Percentiles rank a stretch among this genome's conserved stretches.
These are phyloP conservation scores for Avena eriantha DNA, from an alignment of 176 grass and related monocot species.

Conservation along the genomic window DNA sequence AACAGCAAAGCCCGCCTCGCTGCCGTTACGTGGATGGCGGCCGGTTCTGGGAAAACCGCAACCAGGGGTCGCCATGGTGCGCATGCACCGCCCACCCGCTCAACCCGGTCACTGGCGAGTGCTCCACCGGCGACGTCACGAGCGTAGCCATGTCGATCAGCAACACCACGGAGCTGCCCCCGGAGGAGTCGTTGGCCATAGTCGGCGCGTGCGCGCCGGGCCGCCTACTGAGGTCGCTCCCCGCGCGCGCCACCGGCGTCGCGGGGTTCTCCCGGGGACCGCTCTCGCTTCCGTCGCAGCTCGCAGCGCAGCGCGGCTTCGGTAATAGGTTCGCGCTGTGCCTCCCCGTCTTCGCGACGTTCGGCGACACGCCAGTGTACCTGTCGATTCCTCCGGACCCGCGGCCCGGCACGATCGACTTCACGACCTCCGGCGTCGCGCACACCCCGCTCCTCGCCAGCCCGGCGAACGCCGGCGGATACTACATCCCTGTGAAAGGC, in stretches of 20 bases:
- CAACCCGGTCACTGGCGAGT: constrained; percentile 49
- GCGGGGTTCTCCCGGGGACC: constrained; percentile 39
- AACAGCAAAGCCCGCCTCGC: not conserved
- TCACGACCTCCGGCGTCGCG: not conserved
- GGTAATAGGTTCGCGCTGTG: constrained; percentile 58
- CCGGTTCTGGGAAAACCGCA: constrained; percentile 16
- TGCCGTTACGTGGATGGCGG: constrained; percentile 40
- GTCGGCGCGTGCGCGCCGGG: constrained; percentile 49
- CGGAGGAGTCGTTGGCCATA: not conserved
- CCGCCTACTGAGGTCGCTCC: constrained; percentile 38
- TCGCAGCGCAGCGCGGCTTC: constrained; percentile 37
- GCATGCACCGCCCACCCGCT: constrained; percentile 38
- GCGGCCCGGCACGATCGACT: not conserved
- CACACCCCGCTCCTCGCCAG: constrained; percentile 58
- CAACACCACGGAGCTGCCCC: constrained; percentile 32
- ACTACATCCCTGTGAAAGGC: constrained; percentile 50
- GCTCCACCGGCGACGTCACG: constrained; percentile 50
- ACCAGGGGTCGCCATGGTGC: not conserved
- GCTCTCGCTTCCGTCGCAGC: constrained; percentile 54
- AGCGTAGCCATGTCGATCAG: constrained; percentile 24
- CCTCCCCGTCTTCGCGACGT: constrained; percentile 46
- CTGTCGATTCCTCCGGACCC: not conserved
- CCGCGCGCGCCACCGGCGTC: constrained; percentile 41
- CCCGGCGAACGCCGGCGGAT: constrained; percentile 32
- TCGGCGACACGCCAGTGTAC: constrained; percentile 53